These are phyloP conservation scores for Nepenthes alata DNA, from an alignment of 179 eudicot species.

Conservation along the genomic window DNA sequence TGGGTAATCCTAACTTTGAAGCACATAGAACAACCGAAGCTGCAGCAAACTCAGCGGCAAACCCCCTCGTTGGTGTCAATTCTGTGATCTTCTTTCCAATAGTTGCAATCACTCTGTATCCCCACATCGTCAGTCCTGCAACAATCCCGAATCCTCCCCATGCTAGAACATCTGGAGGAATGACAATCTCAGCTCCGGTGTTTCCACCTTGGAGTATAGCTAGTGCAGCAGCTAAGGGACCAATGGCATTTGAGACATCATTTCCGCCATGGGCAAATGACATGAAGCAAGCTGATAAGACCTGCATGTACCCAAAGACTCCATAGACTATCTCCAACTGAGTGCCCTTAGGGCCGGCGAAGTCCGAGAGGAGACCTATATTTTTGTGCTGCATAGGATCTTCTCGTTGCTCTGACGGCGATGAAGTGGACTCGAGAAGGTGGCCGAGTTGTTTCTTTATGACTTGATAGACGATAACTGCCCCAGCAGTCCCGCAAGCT, in stretches of 20 bases:
- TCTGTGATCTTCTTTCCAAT: conserved; percentile 96
- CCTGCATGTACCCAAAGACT: conserved; percentile 95
- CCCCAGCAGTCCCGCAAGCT: conserved; percentile 59
- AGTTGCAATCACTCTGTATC: conserved; percentile 83
- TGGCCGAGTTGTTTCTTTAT: conserved; percentile 77
- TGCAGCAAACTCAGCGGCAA: conserved; percentile 97
- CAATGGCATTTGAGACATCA: conserved; percentile 92
- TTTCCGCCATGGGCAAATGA: conserved; percentile 97
- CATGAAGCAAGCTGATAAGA: conserved; percentile 95
- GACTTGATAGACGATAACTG: conserved; percentile 46
- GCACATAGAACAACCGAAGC: conserved; percentile 88
- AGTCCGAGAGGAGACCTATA: conserved; percentile 57
- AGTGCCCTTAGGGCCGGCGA: conserved; percentile 88
- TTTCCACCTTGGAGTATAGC: conserved; percentile 64
- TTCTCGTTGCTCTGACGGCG: conserved; percentile 21
- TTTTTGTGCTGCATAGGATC: conserved; percentile 19
- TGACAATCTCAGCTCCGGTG: conserved; percentile 48
- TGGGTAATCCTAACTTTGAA: conserved; percentile 86
- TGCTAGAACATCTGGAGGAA: conserved; percentile 69
- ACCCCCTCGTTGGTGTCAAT: conserved; percentile 84
- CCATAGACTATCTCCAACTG: conserved; percentile 84
- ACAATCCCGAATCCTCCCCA: conserved; percentile 99
- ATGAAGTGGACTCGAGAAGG: conserved; percentile 43
- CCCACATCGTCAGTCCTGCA: conserved; percentile 94
- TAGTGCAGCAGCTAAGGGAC: conserved; percentile 83